These are phyloP conservation scores for Somion occarium DNA, from an alignment of 1,284 basidiomycete genomes.

Conservation along the genomic window DNA sequence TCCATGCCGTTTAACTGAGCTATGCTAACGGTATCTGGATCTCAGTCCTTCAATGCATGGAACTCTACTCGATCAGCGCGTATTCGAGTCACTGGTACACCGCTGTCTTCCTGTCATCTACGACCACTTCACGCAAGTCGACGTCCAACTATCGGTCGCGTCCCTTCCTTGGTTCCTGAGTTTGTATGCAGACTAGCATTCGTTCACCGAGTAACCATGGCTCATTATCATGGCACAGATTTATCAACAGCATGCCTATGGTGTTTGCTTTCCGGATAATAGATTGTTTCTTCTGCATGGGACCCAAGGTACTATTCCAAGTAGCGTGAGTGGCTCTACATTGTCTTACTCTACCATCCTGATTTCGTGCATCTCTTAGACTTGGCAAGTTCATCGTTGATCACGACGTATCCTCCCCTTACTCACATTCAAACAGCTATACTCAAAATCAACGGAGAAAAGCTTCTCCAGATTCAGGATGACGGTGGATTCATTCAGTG, in stretches of 20 bases:
- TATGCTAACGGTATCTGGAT: not conserved
- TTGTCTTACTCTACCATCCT: slow-evolving; percentile 1
- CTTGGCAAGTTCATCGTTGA: slow-evolving; percentile 34
- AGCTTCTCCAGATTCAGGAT: slow-evolving; percentile 92
- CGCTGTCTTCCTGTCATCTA: slow-evolving; percentile 89
- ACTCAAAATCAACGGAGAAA: slow-evolving; percentile 96
- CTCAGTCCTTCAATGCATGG: slow-evolving; percentile 95
- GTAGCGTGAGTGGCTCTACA: slow-evolving; percentile 64
- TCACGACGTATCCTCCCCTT: not conserved
- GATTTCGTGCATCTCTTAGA: slow-evolving; percentile 23
- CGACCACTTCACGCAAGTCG: slow-evolving; percentile 88
- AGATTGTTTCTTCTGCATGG: slow-evolving; percentile 99
- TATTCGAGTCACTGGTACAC: slow-evolving; percentile 96
- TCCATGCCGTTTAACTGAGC: slow-evolving; percentile 24
- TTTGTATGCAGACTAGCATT: slow-evolving; percentile 47
- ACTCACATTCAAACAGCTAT: slow-evolving; percentile 55
- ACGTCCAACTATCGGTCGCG: slow-evolving; percentile 96
- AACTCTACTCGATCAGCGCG: slow-evolving; percentile 94
- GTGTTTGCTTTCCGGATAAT: slow-evolving; percentile 98
- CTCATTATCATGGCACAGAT: slow-evolving; percentile 42
- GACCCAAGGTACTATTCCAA: slow-evolving; percentile 97
- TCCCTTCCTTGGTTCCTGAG: slow-evolving; percentile 98
- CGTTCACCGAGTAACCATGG: slow-evolving; percentile 7
- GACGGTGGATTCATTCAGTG: slow-evolving; percentile 97
- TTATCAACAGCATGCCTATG: slow-evolving; percentile 99